phyloP scores from a whole-genome alignment of 2,329 filamentous ascomycete genomes.

The Aspergillus puulaauensis region DNA sequence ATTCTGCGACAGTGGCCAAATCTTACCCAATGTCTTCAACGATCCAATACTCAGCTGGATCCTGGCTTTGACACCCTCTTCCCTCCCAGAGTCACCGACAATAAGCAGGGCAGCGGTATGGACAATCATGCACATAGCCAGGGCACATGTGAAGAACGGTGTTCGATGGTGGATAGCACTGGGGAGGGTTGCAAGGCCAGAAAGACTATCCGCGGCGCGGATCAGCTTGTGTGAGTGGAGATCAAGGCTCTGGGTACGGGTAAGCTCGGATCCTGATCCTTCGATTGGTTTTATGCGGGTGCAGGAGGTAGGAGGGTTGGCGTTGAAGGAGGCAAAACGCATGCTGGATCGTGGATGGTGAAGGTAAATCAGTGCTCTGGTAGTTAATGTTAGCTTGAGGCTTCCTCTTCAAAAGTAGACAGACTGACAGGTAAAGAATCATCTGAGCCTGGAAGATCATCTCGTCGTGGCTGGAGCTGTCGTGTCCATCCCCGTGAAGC shows the following conservation, averaged over 20 bases:
- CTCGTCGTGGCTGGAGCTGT: conserved; percentile 69
- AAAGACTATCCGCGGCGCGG: conserved; percentile 72
- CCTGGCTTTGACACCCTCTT: conserved; percentile 26
- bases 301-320: conserved; percentile 15
- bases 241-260: conserved; percentile 6
- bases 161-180: conserved; percentile 64
- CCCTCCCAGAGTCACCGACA: conserved; percentile 35
- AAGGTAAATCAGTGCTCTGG: conserved; percentile 60
- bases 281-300: conserved; percentile 10
- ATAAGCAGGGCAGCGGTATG: conserved; percentile 70
- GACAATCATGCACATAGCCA: conserved; percentile 71
- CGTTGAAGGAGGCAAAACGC: conserved; percentile 22
- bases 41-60: conserved; percentile 31
- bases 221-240: conserved; percentile 74
- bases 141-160: conserved; percentile 75
- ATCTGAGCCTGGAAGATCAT: conserved; percentile 31
- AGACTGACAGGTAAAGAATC: conserved; percentile 27
- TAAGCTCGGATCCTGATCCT: neutral
- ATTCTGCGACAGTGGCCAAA: conserved; percentile 30
- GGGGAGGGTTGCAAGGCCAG: conserved; percentile 62
- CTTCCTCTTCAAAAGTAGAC: neutral
- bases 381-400: neutral
- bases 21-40: conserved; percentile 28
- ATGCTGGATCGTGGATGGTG: conserved; percentile 73
- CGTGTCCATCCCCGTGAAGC: conserved; percentile 63